Evolutionary conservation across 768 basidiomycete species (phyloP), one percentile per base, ranked within the genome.

Genomic region (Naganishia randhawae): DNA sequence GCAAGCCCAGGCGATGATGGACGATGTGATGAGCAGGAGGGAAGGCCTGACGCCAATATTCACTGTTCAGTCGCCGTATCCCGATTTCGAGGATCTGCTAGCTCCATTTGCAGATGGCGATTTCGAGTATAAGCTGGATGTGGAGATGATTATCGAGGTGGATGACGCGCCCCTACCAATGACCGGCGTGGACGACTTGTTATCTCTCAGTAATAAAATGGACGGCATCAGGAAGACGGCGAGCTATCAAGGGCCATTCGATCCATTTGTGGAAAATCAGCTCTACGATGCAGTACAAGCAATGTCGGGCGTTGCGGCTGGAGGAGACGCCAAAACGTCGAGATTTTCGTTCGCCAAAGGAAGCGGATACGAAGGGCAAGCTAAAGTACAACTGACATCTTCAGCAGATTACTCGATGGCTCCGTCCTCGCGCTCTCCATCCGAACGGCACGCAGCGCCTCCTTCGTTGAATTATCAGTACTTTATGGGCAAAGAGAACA

Each of bases 1-100:
- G 17, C 89, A 91, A 42, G 91, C 90, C 2, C 88, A 88, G 70
- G 90, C 89, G 0, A 83, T 94, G 52, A 82, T 94, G 52, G 90
- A 92, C 67, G 92, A 93, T 72, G 85, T 94, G 42, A 88, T 86
- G 75, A 86, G 86, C 25, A 83, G 91, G 37, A 84, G 91, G 51
- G 89, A 91, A 66, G 69, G 69, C 14, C 39, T 51, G 8, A 42
- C 55, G 1, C 63, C 63, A 8, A 35, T 62, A 35, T 72, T 65
- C 64, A 66, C 69, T 2, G 62, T 72, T 22, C 71, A 72, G 37
- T 72, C 71, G 45, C 71, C 71, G 25, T 72, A 70, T 41, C 71
- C 71, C 11, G 71, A 72, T 39, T 72, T 72, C 39, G 68, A 70
- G 52, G 67, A 72, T 35, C 45, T 70, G 57, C 39, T 67, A 27